phyloP scores from a whole-genome alignment of 371 early-diverging fungal genomes.

The Apophysomyces elegans region DNA sequence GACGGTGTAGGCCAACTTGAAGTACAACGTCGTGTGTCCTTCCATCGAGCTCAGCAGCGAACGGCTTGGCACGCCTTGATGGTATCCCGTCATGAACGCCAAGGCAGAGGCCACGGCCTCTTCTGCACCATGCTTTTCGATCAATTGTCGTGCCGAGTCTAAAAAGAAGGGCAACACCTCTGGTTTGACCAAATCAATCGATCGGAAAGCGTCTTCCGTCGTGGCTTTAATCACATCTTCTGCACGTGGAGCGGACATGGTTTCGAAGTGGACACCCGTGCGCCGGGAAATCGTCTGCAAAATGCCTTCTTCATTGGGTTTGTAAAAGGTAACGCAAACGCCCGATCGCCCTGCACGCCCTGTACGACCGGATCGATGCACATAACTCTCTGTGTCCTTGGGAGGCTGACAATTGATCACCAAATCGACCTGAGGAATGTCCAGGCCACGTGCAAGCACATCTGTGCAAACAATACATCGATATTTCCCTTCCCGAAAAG shows the following conservation, averaged over 20 bases:
- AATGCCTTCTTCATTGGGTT: conserved; percentile 80
- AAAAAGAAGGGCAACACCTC: conserved; percentile 79
- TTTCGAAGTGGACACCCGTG: conserved; percentile 82
- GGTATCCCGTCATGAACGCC: conserved; percentile 85
- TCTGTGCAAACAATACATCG: conserved; percentile 92
- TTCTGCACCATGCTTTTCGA: conserved; percentile 65
- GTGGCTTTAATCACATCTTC: conserved; percentile 84
- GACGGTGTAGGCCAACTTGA: conserved; percentile 63
- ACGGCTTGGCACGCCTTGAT: conserved; percentile 78
- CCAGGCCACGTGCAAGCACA: conserved; percentile 96
- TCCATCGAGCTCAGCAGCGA: conserved; percentile 83
- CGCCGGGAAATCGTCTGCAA: conserved; percentile 73
- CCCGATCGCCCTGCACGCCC: conserved; percentile 95
- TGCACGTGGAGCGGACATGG: conserved; percentile 86
- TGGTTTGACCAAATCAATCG: conserved; percentile 70
- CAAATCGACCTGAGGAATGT: conserved; percentile 96
- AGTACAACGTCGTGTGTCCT: conserved; percentile 77
- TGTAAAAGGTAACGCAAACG: conserved; percentile 91
- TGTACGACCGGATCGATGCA: conserved; percentile 97
- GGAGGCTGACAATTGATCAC: conserved; percentile 98
- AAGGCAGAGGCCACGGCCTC: conserved; percentile 83
- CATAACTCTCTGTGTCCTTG: conserved; percentile 91
- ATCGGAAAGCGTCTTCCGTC: conserved; percentile 73
- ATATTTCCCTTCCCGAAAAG: conserved; percentile 87
- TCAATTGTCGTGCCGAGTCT: conserved; percentile 71